phyloP scores from a whole-genome alignment of 164 flowering plant species.

The Aristolochia contorta region DNA sequence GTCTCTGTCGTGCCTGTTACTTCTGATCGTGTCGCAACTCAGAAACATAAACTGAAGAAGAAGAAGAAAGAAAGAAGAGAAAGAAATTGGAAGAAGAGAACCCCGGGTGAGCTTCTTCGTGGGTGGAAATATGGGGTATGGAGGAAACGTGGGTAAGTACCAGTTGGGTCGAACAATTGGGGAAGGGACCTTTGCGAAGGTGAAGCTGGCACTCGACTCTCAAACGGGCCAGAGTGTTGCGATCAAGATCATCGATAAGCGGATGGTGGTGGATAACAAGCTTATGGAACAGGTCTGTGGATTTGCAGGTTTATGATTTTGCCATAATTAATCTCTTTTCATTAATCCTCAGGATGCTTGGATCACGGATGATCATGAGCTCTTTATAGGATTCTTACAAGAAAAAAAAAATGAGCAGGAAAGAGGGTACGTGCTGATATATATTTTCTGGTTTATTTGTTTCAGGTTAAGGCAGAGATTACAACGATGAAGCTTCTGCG shows the following conservation, averaged over 20 bases:
- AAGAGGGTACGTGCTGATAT: not conserved
- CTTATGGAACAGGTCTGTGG: slow-evolving; percentile 47
- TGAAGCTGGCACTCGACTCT: slow-evolving; percentile 44
- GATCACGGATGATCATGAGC: no score
- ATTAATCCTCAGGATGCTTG: no score
- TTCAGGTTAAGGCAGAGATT: slow-evolving; percentile 68
- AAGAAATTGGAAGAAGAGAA: no score
- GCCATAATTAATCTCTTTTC: not conserved
- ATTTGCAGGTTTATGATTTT: not conserved
- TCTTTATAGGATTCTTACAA: no score
- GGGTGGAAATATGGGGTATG: slow-evolving; percentile 32
- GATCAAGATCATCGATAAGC: slow-evolving; percentile 63
- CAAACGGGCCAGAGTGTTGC: slow-evolving; percentile 41
- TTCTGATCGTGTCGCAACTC: no score
- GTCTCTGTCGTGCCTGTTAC: not conserved
- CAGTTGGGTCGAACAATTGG: slow-evolving; percentile 51
- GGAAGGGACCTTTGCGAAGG: slow-evolving; percentile 79
- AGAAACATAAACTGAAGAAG: no score
- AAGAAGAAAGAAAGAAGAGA: no score
- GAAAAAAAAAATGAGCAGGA: no score
- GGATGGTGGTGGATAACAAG: slow-evolving; percentile 40
- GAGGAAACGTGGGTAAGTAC: slow-evolving; percentile 44
- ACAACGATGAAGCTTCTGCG: slow-evolving; percentile 66
- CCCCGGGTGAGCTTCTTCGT: no score
- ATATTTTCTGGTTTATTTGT: not conserved